Evolutionary conservation across 371 early-diverging fungal species (phyloP), one percentile per base, ranked within the genome.

Genomic region (Zopfochytrium polystomum): DNA sequence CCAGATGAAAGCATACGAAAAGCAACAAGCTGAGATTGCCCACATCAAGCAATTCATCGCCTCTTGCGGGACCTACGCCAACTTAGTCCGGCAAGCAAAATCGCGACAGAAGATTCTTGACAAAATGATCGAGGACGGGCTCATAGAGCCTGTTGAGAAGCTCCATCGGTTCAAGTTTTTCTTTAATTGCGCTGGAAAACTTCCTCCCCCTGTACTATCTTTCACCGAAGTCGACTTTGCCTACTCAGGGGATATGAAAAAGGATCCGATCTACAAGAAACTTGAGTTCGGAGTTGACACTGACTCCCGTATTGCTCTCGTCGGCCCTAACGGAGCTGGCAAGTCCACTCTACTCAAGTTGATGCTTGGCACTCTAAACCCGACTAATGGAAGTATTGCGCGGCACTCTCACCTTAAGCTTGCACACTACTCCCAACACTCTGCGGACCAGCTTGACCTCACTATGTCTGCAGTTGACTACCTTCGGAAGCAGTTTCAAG

Each of bases 41-140:
- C 95, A 97, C 80, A 93, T 99, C 78, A 94, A 96, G 74, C 89
- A 92, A 81, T 99, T 99, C 79, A 94, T 98, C 74, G 93, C 96
- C 34, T 92, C 95, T 31, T 96, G 96, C 66, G 97, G 99, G 92
- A 96, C 96, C 53, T 97, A 92, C 82, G 92, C 99, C 68, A 97
- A 96, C 80, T 86, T 98, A 85, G 95, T 98, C 52, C 84, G 91
- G 61, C 97, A 96, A 78, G 99, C 96, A 54, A 98, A 99, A 81
- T 92, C 93, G 53, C 93, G 93, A 79, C 96, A 95, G 69, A 99
- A 99, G 91, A 95, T 96, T 67, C 86, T 99, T 47, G 98, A 98
- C 81, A 98, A 98, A 84, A 97, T 99, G 98, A 93, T 93, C 79
- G 96, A 96, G 60, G 96, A 87, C 60, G 98, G 98, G 64, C 76